Evolutionary conservation across 768 basidiomycete genomes (phyloP).

Genomic region (Kwoniella newhampshirensis): DNA sequence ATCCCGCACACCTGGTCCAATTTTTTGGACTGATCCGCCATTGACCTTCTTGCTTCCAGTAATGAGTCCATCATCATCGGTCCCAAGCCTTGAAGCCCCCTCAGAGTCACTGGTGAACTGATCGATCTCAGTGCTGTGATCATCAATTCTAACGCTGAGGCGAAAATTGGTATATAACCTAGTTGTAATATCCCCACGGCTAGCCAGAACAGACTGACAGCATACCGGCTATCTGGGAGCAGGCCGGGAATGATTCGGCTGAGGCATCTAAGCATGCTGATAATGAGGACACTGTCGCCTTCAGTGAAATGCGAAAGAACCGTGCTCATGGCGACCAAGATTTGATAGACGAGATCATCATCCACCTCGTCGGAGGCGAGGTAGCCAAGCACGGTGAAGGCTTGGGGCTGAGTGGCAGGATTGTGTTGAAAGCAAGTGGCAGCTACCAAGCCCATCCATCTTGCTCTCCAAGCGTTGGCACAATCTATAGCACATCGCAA

Average conservation of each 20-base stretch:
- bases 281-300: conserved; percentile 70
- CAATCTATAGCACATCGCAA: conserved; percentile 39
- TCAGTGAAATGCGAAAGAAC: conserved; percentile 65
- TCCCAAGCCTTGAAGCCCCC: conserved; percentile 36
- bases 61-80: conserved; percentile 48
- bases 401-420: conserved; percentile 80
- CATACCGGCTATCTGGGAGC: conserved; percentile 67
- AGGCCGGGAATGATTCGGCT: conserved; percentile 73
- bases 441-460: conserved; percentile 88
- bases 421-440: conserved; percentile 87
- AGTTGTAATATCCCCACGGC: conserved; percentile 79
- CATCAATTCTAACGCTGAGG: conserved; percentile 65
- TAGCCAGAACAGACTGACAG: conserved; percentile 75
- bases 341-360: conserved; percentile 89
- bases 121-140: conserved; percentile 66
- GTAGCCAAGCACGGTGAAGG: conserved; percentile 78
- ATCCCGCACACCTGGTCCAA: conserved; percentile 71
- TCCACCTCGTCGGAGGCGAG: conserved; percentile 83
- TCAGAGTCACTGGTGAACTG: conserved; percentile 44
- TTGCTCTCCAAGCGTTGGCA: conserved; percentile 83
- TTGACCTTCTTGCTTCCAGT: conserved; percentile 63
- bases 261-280: conserved; percentile 86
- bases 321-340: conserved; percentile 78
- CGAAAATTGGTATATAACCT: conserved; percentile 67
- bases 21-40: conserved; percentile 70